Evolutionary conservation across 192 early-diverging fungal genomes (phyloP).

Genomic region (Neocallimastix lanati): DNA sequence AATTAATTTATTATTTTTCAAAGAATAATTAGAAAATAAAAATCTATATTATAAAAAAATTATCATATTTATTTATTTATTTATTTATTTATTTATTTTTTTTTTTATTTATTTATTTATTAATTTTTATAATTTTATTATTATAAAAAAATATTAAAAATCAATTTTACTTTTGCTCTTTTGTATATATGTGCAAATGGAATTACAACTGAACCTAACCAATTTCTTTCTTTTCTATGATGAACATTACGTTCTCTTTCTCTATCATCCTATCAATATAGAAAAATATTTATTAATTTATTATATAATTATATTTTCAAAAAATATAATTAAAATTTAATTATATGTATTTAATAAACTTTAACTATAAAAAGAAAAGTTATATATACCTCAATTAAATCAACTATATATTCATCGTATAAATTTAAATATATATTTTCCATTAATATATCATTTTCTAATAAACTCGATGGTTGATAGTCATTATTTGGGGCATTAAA

Average conservation of each 20-base stretch:
- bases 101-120: too few relatives aligned
- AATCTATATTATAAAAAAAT: too few relatives aligned
- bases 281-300: not conserved
- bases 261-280: conserved; percentile 27
- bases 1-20: too few relatives aligned
- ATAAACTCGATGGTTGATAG: conserved; percentile 14
- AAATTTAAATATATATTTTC: conserved; percentile 30
- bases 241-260: conserved; percentile 18
- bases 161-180: conserved; percentile 18
- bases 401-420: conserved; percentile 30
- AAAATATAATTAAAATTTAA: too few relatives aligned
- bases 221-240: conserved; percentile 24
- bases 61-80: too few relatives aligned
- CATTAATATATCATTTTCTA: conserved; percentile 18
- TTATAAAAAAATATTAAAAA: too few relatives aligned
- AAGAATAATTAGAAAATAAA: too few relatives aligned
- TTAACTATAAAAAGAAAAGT: too few relatives aligned
- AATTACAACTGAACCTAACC: conserved; percentile 25
- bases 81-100: too few relatives aligned
- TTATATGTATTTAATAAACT: too few relatives aligned
- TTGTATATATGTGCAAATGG: conserved; percentile 29
- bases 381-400: conserved; percentile 14
- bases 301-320: not conserved
- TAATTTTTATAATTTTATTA: too few relatives aligned
- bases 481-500: conserved; percentile 13